A percentile compares a stretch with the other conserved stretches of the same genome.
These are phyloP conservation scores for Verticillium albo-atrum DNA, from an alignment of 2,329 filamentous ascomycete genomes.

Conservation along the genomic window DNA sequence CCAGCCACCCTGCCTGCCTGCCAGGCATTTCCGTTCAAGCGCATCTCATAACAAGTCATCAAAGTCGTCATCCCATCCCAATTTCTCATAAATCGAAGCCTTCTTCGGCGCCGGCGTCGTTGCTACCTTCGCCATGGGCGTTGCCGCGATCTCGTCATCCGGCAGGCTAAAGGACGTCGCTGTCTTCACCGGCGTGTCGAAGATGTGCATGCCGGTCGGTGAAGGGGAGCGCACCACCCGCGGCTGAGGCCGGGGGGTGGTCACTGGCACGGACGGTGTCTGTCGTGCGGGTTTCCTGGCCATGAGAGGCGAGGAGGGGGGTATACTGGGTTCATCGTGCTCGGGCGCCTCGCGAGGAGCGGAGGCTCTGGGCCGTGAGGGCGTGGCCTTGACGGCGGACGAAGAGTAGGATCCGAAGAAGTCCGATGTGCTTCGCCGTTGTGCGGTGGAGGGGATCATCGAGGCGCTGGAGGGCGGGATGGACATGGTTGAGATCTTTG, in stretches of 20 bases:
- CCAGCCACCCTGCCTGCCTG: background rate
- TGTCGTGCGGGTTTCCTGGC: conserved; percentile 15
- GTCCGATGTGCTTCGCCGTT: conserved; percentile 24
- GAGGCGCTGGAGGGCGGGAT: conserved; percentile 33
- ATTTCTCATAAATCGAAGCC: conserved; percentile 45
- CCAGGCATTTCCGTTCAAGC: conserved; percentile 12
- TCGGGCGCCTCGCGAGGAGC: background rate
- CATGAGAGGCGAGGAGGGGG: conserved; percentile 30
- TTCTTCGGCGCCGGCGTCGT: conserved; percentile 17
- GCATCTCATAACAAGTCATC: conserved; percentile 36
- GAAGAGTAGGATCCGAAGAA: conserved; percentile 17
- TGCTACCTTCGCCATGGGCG: conserved; percentile 1
- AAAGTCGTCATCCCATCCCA: conserved; percentile 56
- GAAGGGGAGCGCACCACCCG: conserved; percentile 4
- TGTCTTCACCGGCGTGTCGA: conserved; percentile 34
- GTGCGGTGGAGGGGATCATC: conserved; percentile 36
- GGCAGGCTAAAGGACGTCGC: conserved; percentile 7
- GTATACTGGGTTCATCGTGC: conserved; percentile 24
- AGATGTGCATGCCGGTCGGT: conserved; percentile 12
- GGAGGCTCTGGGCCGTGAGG: conserved; percentile 1
- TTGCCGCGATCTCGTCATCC: conserved; percentile 11
- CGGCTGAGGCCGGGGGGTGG: background rate
- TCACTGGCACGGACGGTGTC: background rate
- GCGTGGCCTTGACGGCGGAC: conserved; percentile 13
- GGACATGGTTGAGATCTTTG: conserved; percentile 6